phyloP scores from a whole-genome alignment of 148 eudicot species.

The Nepenthes mirabilis region DNA sequence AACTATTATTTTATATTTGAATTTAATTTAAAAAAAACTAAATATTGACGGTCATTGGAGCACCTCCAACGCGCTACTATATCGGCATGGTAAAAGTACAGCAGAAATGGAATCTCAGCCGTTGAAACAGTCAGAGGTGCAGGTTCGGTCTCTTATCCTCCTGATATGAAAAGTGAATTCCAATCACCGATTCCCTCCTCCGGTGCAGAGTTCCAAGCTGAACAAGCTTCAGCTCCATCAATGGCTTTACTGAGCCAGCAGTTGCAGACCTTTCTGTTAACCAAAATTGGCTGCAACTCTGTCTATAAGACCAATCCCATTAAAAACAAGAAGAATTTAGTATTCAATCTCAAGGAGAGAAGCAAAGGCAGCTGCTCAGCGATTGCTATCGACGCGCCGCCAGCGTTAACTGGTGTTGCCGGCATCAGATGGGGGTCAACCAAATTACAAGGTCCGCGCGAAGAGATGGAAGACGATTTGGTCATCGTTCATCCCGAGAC shows the following conservation, averaged over 20 bases:
- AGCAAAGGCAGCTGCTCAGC: slow-evolving; percentile 46
- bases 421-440: slow-evolving; percentile 73
- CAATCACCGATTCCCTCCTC: slow-evolving; percentile 21
- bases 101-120: slow-evolving; percentile 25
- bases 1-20: too few relatives aligned
- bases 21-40: too few relatives aligned
- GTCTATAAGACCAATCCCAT: slow-evolving; percentile 5
- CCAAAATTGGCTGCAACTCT: slow-evolving; percentile 19
- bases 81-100: too few relatives aligned
- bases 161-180: neutral
- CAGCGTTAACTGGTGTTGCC: slow-evolving; percentile 33
- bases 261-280: slow-evolving; percentile 41
- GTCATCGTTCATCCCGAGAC: slow-evolving; percentile 39
- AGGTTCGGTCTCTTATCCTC: slow-evolving; percentile 22
- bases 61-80: too few relatives aligned
- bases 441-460: slow-evolving; percentile 65
- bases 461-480: slow-evolving; percentile 96
- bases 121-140: slow-evolving; percentile 16
- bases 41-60: neutral
- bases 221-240: slow-evolving; percentile 9
- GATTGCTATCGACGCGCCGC: slow-evolving; percentile 70
- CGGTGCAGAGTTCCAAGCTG: neutral
- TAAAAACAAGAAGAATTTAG: slow-evolving; percentile 21
- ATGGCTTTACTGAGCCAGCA: slow-evolving; percentile 70
- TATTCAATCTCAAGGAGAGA: slow-evolving; percentile 8